A percentile compares a stretch with the other conserved stretches of the same genome.
Evolutionary conservation across 2,329 filamentous ascomycete species (phyloP).

Genomic region (Diplodia corticola): DNA sequence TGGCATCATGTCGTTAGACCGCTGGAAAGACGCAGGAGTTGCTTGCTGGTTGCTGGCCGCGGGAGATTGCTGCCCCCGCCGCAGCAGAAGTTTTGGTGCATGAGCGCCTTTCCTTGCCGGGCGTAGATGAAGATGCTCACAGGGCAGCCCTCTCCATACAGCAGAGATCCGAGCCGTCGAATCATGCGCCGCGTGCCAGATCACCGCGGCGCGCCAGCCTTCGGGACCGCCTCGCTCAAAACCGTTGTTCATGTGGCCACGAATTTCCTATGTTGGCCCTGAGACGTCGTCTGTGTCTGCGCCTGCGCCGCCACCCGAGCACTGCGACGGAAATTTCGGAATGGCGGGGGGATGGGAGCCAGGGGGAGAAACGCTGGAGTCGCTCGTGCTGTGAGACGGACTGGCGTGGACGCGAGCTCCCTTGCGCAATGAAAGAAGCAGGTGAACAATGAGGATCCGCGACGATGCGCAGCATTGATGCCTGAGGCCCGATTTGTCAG

Average conservation of each 20-base stretch:
- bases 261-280: background rate
- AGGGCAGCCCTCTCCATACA: background rate
- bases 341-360: background rate
- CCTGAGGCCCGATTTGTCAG: background rate
- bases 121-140: constrained; percentile 15
- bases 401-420: constrained; percentile 3
- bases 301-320: background rate
- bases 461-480: background rate
- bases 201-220: background rate
- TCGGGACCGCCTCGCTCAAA: background rate
- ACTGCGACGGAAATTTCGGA: background rate
- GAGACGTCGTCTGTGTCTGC: background rate
- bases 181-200: background rate
- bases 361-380: background rate
- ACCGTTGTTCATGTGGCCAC: background rate
- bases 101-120: constrained; percentile 9
- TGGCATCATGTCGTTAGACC: constrained; percentile 4
- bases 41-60: constrained; percentile 2
- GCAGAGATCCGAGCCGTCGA: background rate
- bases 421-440: background rate
- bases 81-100: constrained; percentile 6
- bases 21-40: background rate
- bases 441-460: constrained; percentile 15
- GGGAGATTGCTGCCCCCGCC: constrained; percentile 14
- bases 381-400: background rate